phyloP scores from a whole-genome alignment of 2,329 filamentous ascomycete species.

The Clarireedia monteithiana region DNA sequence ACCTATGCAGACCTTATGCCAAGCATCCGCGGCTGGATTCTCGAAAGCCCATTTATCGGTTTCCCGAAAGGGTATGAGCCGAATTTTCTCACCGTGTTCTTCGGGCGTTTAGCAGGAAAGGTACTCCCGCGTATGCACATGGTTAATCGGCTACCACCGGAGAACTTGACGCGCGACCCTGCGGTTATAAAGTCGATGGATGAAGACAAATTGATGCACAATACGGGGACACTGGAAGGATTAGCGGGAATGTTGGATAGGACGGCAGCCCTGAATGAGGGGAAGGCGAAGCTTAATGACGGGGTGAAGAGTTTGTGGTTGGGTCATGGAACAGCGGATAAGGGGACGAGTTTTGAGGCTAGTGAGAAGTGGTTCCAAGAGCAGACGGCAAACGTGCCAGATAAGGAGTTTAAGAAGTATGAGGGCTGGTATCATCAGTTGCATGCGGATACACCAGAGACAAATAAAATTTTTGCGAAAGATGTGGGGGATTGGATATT shows the following conservation, averaged over 20 bases:
- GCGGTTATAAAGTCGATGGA: conserved; percentile 51
- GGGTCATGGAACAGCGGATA: conserved; percentile 69
- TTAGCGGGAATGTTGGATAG: conserved; percentile 72
- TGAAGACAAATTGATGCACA: conserved; percentile 66
- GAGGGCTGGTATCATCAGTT: conserved; percentile 73
- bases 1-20: conserved; percentile 46
- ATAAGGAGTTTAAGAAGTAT: conserved; percentile 66
- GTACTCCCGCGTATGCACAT: conserved; percentile 59
- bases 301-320: conserved; percentile 61
- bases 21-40: conserved; percentile 63
- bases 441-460: conserved; percentile 45
- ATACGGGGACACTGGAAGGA: conserved; percentile 80
- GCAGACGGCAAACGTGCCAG: conserved; percentile 47
- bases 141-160: conserved; percentile 53
- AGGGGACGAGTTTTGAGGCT: conserved; percentile 56
- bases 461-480: conserved; percentile 34
- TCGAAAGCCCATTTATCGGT: conserved; percentile 72
- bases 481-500: conserved; percentile 63
- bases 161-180: conserved; percentile 60
- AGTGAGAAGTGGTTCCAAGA: conserved; percentile 55
- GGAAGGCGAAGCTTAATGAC: conserved; percentile 43
- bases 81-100: conserved; percentile 50
- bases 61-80: conserved; percentile 62
- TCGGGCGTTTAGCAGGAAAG: conserved; percentile 59
- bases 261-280: conserved; percentile 50